Conservation (phyloP, 768 basidiomycete species). For the Suillus fuscotomentosus region DNA sequence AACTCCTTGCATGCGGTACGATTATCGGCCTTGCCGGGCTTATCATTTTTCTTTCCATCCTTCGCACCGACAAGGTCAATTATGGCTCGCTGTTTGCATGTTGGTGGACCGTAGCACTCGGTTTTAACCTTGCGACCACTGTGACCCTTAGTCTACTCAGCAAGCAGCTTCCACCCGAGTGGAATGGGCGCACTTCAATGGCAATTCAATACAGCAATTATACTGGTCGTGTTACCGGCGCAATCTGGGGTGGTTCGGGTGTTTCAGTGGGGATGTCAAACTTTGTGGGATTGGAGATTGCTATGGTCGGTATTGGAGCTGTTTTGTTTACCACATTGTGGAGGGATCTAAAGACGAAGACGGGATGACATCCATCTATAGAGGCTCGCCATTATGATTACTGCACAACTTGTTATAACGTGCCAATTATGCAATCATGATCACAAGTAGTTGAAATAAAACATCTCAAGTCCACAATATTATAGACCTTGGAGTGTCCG, state of each 20-base stretch:
- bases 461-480: no score
- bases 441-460: no score
- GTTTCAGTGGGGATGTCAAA: constrained; percentile 52
- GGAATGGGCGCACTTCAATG: constrained; percentile 56
- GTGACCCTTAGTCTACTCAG: constrained; percentile 65
- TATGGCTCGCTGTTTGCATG: constrained; percentile 47
- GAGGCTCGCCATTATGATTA: no score
- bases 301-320: constrained; percentile 55
- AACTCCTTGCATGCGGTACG: constrained; percentile 53
- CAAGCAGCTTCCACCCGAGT: constrained; percentile 64
- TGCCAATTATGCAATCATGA: no score
- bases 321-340: constrained; percentile 55
- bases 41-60: constrained; percentile 48
- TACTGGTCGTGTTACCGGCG: constrained; percentile 60
- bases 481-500: no score
- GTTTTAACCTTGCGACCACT: constrained; percentile 73
- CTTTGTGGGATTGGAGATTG: constrained; percentile 60
- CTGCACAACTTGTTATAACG: no score
- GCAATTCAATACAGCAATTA: constrained; percentile 72
- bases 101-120: constrained; percentile 56
- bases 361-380: constrained; percentile 35
- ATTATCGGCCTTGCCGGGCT: constrained; percentile 52
- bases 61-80: constrained; percentile 37
- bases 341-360: constrained; percentile 65
- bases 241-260: constrained; percentile 68